Evolutionary conservation across 305 asterid species (phyloP), one percentile per base, ranked within the genome.

Genomic region (Rubia peregrina): DNA sequence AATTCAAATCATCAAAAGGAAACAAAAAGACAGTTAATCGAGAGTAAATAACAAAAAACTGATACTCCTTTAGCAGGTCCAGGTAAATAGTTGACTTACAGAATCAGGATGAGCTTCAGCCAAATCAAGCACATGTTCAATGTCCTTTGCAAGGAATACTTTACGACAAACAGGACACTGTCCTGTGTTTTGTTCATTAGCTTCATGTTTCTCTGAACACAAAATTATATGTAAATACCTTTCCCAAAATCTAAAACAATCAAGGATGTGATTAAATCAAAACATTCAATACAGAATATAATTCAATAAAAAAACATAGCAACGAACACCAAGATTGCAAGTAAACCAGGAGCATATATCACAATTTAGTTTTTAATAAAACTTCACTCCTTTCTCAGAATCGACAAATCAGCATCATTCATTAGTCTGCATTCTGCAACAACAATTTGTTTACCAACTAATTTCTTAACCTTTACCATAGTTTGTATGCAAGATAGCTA

Each of bases 121-220:
- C 82, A 91, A 84, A 87, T 81, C 85, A 57, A 90, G 89, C 73
- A 89, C 95, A 36, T 91, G 98, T 71, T 91, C 94, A 41, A 91
- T 88, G 78, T 94, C 98, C 84, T 86, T 91, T 64, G 88, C 75
- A 66, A 76, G 90, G 75, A 94, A 91, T 71, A 87, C 87, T 78
- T 91, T 83, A 69, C 95, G 96, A 76, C 98, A 94, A 73, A 89
- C 90, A 0, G 99, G 96, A 73, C 96, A 91, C 60, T 69, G 80
- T 65, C 90, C 91, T 73, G 72, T 79, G 70, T 80, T 77, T 72
- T 78, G 86, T 83, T 82, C 87, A 82, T 72, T 75, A 74, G 73
- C 73, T 79, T 81, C 75, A 49, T 8, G 74, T 76, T 75, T 80
- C 55, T 85, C 92, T 85, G 77, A 59, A 67, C 76, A 83, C 77